Conservation (phyloP, 2,329 filamentous ascomycete genomes). For the Colletotrichum lupini region DNA sequence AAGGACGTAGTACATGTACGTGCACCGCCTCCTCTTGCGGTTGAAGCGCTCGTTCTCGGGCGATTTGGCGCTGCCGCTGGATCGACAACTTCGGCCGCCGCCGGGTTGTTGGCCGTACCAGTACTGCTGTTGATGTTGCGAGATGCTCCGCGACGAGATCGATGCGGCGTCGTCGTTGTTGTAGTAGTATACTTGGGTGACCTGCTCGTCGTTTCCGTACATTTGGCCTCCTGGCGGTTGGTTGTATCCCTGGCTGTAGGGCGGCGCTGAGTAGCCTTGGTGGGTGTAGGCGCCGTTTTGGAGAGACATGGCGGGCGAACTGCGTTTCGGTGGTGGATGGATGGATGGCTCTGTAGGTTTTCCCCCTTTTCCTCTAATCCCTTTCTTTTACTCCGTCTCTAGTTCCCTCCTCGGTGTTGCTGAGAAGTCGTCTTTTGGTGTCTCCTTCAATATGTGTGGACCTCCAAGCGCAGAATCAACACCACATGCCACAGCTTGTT, state of each 20-base stretch:
- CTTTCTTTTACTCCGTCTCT: neutral
- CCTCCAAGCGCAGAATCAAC: neutral
- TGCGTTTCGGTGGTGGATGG: neutral
- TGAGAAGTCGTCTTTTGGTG: neutral
- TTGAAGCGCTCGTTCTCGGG: constrained; percentile 27
- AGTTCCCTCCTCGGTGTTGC: neutral
- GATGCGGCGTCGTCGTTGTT: constrained; percentile 6
- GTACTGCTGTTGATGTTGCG: constrained; percentile 1
- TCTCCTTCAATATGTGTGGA: neutral
- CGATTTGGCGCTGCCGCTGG: neutral
- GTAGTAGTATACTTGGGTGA: constrained; percentile 20
- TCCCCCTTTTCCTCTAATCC: neutral
- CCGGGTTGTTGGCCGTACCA: constrained; percentile 28
- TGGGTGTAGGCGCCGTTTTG: constrained; percentile 30
- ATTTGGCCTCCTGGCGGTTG: constrained; percentile 28
- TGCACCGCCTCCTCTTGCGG: constrained; percentile 43
- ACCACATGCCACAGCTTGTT: neutral
- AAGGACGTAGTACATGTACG: constrained; percentile 49
- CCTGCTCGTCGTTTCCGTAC: constrained; percentile 8
- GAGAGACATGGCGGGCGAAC: constrained; percentile 15
- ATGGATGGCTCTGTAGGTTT: neutral
- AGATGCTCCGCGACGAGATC: neutral
- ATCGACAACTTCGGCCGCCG: neutral
- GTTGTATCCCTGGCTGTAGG: constrained; percentile 31
- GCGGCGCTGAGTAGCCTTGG: constrained; percentile 26